Percentiles rank a stretch among this genome's conserved stretches.
Evolutionary conservation across 2,329 filamentous ascomycete species (phyloP).

Genomic region (Cadophora luteo-olivacea): DNA sequence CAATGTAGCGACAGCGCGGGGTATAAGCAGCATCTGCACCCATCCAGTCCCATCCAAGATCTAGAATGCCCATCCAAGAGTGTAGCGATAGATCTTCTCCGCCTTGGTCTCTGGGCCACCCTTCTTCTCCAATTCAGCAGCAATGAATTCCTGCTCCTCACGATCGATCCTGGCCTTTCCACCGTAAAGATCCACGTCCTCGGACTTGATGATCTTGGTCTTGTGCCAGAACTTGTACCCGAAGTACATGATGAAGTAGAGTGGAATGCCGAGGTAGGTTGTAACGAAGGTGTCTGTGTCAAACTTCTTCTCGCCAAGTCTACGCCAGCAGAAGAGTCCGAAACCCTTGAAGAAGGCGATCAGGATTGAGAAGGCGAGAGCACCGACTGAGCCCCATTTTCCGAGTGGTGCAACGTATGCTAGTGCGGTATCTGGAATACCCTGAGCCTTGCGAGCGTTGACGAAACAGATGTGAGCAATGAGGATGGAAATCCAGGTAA

Average conservation of each 20-base stretch:
- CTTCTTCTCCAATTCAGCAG: conserved; percentile 30
- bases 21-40: neutral
- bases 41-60: neutral
- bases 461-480: conserved; percentile 74
- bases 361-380: conserved; percentile 72
- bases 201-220: conserved; percentile 52
- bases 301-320: conserved; percentile 51
- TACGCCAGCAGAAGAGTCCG: conserved; percentile 72
- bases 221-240: conserved; percentile 57
- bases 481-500: conserved; percentile 56
- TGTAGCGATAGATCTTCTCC: conserved; percentile 37
- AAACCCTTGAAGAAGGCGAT: conserved; percentile 87
- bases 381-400: conserved; percentile 70
- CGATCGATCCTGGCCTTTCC: conserved; percentile 66
- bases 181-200: conserved; percentile 59
- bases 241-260: conserved; percentile 65
- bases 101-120: conserved; percentile 35
- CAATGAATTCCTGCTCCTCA: conserved; percentile 56
- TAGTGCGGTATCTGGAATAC: conserved; percentile 59
- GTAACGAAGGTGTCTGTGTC: conserved; percentile 71
- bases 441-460: conserved; percentile 65
- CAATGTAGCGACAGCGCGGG: conserved; percentile 10
- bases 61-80: conserved; percentile 37
- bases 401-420: conserved; percentile 76
- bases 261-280: conserved; percentile 66